These are phyloP conservation scores for Strobilomyces echinocephalus DNA, from an alignment of 768 basidiomycete genomes.

Conservation along the genomic window DNA sequence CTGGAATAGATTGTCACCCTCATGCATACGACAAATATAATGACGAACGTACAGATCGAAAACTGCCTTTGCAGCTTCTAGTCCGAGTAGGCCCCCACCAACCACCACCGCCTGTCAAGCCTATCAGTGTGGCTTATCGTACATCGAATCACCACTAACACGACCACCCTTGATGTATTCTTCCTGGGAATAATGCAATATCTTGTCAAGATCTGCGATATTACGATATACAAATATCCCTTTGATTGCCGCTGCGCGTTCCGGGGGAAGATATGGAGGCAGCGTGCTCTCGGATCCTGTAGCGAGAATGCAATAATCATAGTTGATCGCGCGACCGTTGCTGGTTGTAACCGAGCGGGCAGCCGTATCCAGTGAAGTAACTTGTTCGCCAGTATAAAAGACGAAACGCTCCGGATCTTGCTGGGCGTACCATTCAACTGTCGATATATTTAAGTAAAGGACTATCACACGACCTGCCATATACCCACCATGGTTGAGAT, in stretches of 20 bases:
- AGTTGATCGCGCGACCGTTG: conserved; percentile 41
- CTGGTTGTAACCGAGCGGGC: conserved; percentile 44
- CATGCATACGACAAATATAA: not conserved
- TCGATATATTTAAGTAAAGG: conserved; percentile 15
- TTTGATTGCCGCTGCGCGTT: conserved; percentile 35
- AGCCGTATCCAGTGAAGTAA: conserved; percentile 35
- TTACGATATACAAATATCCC: conserved; percentile 73
- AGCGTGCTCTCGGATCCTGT: conserved; percentile 66
- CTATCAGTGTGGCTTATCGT: not conserved
- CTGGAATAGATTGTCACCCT: not conserved
- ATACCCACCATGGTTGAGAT: conserved; percentile 45
- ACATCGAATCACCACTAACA: conserved; percentile 10
- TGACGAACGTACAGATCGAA: conserved; percentile 44
- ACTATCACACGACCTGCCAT: not conserved
- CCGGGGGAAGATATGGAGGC: conserved; percentile 50
- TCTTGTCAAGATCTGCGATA: conserved; percentile 60
- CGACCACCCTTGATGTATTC: conserved; percentile 35
- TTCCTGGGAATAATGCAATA: conserved; percentile 53
- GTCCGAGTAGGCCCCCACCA: conserved; percentile 66
- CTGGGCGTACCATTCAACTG: conserved; percentile 53
- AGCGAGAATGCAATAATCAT: conserved; percentile 62
- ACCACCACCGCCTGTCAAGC: conserved; percentile 36
- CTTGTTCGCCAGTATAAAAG: conserved; percentile 48
- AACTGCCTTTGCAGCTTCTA: conserved; percentile 72
- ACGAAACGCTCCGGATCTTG: conserved; percentile 54